Percentiles rank a stretch among this genome's conserved stretches.
phyloP scores from a whole-genome alignment of 371 early-diverging fungal genomes.

The Paraphysoderma sedebokerense region DNA sequence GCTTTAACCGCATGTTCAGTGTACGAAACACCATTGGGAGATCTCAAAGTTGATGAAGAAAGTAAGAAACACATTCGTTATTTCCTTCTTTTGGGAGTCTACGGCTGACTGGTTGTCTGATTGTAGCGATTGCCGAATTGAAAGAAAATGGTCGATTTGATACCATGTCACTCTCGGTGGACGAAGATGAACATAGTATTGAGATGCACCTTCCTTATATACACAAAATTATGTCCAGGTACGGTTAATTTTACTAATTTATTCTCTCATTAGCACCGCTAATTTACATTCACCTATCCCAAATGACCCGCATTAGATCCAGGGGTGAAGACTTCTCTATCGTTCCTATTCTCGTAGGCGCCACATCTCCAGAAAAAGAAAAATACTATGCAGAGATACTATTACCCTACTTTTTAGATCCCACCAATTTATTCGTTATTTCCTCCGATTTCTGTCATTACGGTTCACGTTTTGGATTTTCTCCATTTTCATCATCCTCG shows the following conservation, averaged over 20 bases:
- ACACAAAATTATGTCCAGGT: conserved; percentile 53
- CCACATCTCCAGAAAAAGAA: conserved; percentile 30
- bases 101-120: no score
- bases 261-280: conserved; percentile 5
- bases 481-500: background rate
- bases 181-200: conserved; percentile 87
- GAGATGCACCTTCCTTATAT: conserved; percentile 90
- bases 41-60: conserved; percentile 48
- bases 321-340: conserved; percentile 36
- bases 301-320: no score
- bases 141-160: conserved; percentile 42
- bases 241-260: background rate
- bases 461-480: conserved; percentile 27
- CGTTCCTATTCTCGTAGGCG: conserved; percentile 79
- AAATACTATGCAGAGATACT: conserved; percentile 38
- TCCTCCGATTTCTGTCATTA: conserved; percentile 96
- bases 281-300: no score
- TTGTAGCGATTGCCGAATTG: conserved; percentile 9
- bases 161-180: conserved; percentile 36
- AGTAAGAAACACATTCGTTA: no score
- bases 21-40: conserved; percentile 77
- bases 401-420: conserved; percentile 46
- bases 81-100: no score
- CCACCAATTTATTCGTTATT: conserved; percentile 59
- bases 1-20: conserved; percentile 46